Evolutionary conservation across 108 stramenopile species (phyloP), one percentile per base, ranked within the genome.

Genomic region (Skeletonema menzelii): DNA sequence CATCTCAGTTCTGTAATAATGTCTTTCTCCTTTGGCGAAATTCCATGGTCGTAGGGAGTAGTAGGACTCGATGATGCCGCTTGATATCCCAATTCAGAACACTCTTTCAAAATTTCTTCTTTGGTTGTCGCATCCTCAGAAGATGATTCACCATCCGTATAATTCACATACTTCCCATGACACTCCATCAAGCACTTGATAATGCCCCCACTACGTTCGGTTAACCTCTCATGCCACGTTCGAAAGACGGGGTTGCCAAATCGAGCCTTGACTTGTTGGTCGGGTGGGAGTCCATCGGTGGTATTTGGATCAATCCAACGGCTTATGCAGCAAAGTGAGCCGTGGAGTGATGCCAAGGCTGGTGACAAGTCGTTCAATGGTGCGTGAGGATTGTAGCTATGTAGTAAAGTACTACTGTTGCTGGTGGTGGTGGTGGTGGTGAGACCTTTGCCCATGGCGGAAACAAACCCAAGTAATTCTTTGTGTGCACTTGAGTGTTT

Each of bases 181-280:
- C 72, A 69, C 12, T 85, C 78, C 69, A 92, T 75, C 46, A 87
- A 73, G 15, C 79, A 69, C 31, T 76, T 80, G 44, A 91, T 59
- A 66, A 95, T 92, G 20, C 73, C 76, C 34, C 56, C 34, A 53
- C 86, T 82, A 60, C 94, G 80, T 32, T 83, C 68, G n/a, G 76
- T 46, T 26, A 95, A 74, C 37, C 91, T 76, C 35, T 69, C 64
- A 73, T 95, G 91, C 94, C 94, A 95, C 63, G 60, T 56, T 11
- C 82, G 73, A 77, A 90, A 95, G 19, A 79, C 87, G 13, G 94
- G 94, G 63, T 95, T 92, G 3, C 94, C 94, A 77, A 95, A 95
- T 56, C 91, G 71, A 19, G 85, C 77, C 58, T 84, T 66, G 28
- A 64, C 70, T 27, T 65, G 61, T 15, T 2, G 55, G 63, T 83